Conservation (phyloP, 768 basidiomycete genomes). For the Amanita pallidorosea region DNA sequence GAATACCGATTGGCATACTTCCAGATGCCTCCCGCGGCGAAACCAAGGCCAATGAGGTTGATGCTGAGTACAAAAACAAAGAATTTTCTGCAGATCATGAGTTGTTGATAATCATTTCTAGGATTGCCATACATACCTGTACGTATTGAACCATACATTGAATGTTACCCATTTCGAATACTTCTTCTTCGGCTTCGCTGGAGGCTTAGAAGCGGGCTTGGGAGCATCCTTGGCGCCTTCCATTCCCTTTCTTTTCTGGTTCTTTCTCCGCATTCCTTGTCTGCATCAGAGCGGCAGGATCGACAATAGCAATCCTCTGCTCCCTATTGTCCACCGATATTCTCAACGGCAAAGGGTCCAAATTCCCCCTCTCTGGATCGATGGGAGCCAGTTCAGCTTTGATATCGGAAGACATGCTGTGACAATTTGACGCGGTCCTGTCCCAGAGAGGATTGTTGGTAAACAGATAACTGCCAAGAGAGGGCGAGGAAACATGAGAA, state of each 20-base stretch:
- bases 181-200: constrained; percentile 40
- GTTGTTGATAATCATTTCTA: not conserved
- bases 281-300: constrained; percentile 7
- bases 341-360: constrained; percentile 30
- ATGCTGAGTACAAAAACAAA: constrained; percentile 50
- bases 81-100: constrained; percentile 40
- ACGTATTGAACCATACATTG: constrained; percentile 63
- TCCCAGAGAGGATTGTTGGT: constrained; percentile 7
- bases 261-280: constrained; percentile 1
- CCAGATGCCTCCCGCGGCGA: constrained; percentile 57
- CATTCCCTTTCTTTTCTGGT: constrained; percentile 8
- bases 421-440: constrained; percentile 3
- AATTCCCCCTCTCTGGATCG: constrained; percentile 50
- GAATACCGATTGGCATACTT: constrained; percentile 49
- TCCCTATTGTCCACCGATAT: constrained; percentile 20
- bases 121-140: constrained; percentile 31
- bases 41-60: constrained; percentile 51
- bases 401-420: constrained; percentile 32
- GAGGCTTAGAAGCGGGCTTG: constrained; percentile 26
- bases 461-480: constrained; percentile 24
- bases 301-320: constrained; percentile 23
- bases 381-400: constrained; percentile 28
- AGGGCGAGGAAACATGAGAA: constrained; percentile 55
- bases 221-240: constrained; percentile 25
- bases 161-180: constrained; percentile 49